These are phyloP conservation scores for Lactifluus rugatus DNA, from an alignment of 768 basidiomycete species.

Conservation along the genomic window DNA sequence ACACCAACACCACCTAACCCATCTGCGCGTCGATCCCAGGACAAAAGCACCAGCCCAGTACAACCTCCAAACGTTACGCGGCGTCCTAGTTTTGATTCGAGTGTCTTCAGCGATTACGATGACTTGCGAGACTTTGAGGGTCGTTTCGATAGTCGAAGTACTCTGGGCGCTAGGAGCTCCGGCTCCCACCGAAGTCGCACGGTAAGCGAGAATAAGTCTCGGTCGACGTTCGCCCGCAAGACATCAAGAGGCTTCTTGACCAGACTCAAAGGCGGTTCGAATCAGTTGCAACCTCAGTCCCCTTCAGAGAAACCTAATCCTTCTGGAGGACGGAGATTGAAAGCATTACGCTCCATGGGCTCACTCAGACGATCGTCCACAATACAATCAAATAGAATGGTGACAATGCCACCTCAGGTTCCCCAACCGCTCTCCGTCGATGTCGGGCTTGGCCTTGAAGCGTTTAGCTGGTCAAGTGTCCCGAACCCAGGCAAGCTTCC, in stretches of 20 bases:
- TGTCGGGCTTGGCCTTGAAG: constrained; percentile 25
- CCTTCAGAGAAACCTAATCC: constrained; percentile 33
- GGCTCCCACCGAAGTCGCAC: constrained; percentile 23
- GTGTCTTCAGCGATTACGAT: constrained; percentile 77
- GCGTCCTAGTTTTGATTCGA: constrained; percentile 64
- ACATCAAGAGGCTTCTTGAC: constrained; percentile 59
- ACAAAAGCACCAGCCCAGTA: constrained; percentile 11
- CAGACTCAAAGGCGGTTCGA: constrained; percentile 43
- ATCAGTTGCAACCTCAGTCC: constrained; percentile 37
- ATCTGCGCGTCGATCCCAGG: constrained; percentile 12
- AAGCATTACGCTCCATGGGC: constrained; percentile 72
- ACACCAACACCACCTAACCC: constrained; percentile 20
- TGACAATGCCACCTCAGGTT: constrained; percentile 37
- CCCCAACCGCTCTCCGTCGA: constrained; percentile 43
- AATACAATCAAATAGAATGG: constrained; percentile 20
- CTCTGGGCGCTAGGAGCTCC: constrained; percentile 41
- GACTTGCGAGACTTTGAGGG: constrained; percentile 83
- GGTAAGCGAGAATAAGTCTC: constrained; percentile 29
- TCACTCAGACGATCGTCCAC: constrained; percentile 50
- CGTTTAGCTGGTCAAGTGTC: constrained; percentile 37
- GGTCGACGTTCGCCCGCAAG: constrained; percentile 39
- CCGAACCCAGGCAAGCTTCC: constrained; percentile 23
- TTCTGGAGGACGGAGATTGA: constrained; percentile 44
- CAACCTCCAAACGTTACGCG: constrained; percentile 33
- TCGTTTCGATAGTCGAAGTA: constrained; percentile 73